Evolutionary conservation across 257 asterid genomes (phyloP), one percentile per base, ranked within the genome.

Genomic region (Solanum corneliomulleri): DNA sequence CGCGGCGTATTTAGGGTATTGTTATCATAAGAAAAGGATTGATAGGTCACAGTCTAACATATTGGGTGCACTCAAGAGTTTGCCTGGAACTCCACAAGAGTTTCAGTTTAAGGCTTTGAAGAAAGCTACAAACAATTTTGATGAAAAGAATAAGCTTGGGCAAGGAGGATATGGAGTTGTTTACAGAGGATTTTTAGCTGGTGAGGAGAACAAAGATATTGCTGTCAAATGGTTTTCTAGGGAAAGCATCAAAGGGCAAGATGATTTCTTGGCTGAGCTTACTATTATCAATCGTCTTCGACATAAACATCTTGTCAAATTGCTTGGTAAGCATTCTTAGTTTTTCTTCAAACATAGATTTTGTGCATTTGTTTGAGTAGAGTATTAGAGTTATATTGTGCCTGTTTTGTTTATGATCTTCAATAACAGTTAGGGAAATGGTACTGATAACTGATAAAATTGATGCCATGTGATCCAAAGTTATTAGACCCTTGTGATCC

Each of bases 111-210:
- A 52, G 91, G 98, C 93, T 2, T 52, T 97, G 93, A 94, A 93
- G 89, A 95, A 90, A 90, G 99, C 98, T 9, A 97, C 99, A 1
- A 86, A 90, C 14, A 89, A 89, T 68, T 97, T 97, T 60, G 96
- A 94, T 52, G 98, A 87, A 82, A 94, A 83, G 90, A 87, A 93
- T 60, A 94, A 97, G 90, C 95, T 97, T 2, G 99, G 99, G 4
- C 92, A 94, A 85, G 99, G 99, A 2, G 99, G 99, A 1, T 97
- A 84, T 84, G 99, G 99, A 9, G 97, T 92, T 88, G 99, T 97
- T 3, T 94, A 92, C 69, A 91, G 62, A 86, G 99, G 99, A 11
- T 8, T 88, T 35, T 41, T 97, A 90, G 92, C 75, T 6, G 92
- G 88, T 69, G 98, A 94, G 86, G 89, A 91, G 41, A 35, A 77